A percentile compares a stretch with the other conserved stretches of the same genome.
Evolutionary conservation across 179 eudicot species (phyloP).

Genomic region (Spergularia azorica): DNA sequence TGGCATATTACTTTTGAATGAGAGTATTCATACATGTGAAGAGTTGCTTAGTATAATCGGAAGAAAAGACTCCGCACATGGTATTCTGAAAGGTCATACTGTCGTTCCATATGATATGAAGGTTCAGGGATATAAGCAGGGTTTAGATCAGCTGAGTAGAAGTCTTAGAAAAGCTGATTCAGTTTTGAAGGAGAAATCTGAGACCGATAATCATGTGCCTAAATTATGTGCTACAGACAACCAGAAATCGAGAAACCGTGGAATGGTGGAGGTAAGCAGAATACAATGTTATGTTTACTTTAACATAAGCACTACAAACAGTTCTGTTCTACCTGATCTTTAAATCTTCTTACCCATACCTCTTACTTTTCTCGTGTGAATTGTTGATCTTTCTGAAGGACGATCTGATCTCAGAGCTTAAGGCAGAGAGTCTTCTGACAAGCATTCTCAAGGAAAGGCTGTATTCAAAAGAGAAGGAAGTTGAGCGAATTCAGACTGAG

Average conservation of each 20-base stretch:
- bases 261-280: conserved; percentile 24
- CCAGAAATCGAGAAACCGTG: background rate
- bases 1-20: conserved; percentile 51
- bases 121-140: conserved; percentile 65
- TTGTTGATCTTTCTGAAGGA: conserved; percentile 31
- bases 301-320: background rate
- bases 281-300: background rate
- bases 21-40: conserved; percentile 48
- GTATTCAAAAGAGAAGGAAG: conserved; percentile 61
- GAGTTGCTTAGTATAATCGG: conserved; percentile 48
- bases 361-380: conserved; percentile 1
- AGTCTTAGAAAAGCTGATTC: conserved; percentile 44
- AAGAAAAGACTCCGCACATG: conserved; percentile 26
- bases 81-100: conserved; percentile 25
- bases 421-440: conserved; percentile 71
- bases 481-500: conserved; percentile 71
- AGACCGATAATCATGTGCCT: conserved; percentile 13
- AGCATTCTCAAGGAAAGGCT: conserved; percentile 60
- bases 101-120: conserved; percentile 56
- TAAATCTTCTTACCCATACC: background rate
- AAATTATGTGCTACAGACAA: background rate
- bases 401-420: conserved; percentile 52
- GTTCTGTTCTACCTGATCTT: background rate
- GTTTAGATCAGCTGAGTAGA: conserved; percentile 49
- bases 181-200: conserved; percentile 47